Evolutionary conservation across 768 basidiomycete species (phyloP).

Genomic region (Boletus rubroflammeus): DNA sequence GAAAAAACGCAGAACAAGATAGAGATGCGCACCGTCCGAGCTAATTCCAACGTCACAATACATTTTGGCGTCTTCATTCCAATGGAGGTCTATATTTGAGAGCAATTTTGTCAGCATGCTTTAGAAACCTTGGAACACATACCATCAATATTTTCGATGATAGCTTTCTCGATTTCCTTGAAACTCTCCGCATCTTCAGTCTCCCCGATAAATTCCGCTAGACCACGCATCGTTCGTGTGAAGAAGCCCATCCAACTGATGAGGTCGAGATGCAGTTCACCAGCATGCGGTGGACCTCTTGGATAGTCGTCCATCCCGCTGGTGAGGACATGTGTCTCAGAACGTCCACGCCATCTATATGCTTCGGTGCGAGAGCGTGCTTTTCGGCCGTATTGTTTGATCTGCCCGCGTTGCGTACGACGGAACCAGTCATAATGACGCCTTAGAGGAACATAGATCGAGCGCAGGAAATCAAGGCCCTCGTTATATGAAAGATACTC

Average conservation of each 20-base stretch:
- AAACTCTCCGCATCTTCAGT: constrained; percentile 80
- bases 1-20: background rate
- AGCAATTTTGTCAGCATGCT: background rate
- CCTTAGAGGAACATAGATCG: constrained; percentile 80
- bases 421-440: constrained; percentile 97
- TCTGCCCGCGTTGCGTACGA: constrained; percentile 88
- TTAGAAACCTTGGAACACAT: background rate
- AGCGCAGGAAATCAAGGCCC: constrained; percentile 65
- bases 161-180: constrained; percentile 71
- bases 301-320: constrained; percentile 98
- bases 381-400: constrained; percentile 82
- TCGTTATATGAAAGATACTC: constrained; percentile 56
- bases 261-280: constrained; percentile 90
- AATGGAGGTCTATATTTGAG: constrained; percentile 70
- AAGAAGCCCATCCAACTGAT: constrained; percentile 98
- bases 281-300: constrained; percentile 80
- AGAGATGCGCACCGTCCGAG: constrained; percentile 60
- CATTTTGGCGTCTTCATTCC: constrained; percentile 86
- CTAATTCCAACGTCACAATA: constrained; percentile 89
- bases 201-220: constrained; percentile 84
- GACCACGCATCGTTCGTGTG: constrained; percentile 86
- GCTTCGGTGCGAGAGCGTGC: constrained; percentile 87
- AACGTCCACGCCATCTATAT: constrained; percentile 93
- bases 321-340: constrained; percentile 82
- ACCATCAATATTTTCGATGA: constrained; percentile 86